phyloP scores from a whole-genome alignment of 352 stramenopile species.

The Pythium myriotylum region DNA sequence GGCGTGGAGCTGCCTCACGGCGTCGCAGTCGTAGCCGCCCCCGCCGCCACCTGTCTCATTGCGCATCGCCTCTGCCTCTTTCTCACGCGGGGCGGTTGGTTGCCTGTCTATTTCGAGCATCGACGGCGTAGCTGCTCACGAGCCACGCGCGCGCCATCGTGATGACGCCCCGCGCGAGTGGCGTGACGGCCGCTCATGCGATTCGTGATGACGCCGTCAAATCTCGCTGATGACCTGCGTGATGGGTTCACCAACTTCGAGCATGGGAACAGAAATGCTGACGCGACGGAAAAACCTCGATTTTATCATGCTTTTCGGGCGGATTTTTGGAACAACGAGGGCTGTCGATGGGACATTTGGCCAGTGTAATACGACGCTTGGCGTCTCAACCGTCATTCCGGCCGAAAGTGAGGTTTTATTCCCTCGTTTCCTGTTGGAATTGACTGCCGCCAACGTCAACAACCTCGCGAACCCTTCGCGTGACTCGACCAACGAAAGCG shows the following conservation, averaged over 20 bases:
- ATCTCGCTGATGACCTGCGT: no score
- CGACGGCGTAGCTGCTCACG: no score
- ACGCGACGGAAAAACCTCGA: neutral
- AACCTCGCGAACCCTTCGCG: slow-evolving; percentile 15
- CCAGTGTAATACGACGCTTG: no score
- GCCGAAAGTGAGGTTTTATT: slow-evolving; percentile 8
- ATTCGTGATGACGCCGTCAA: no score
- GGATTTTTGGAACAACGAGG: neutral
- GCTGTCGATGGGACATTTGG: no score
- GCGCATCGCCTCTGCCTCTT: no score
- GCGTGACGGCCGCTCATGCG: no score
- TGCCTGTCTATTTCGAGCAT: no score
- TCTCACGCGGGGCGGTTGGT: no score
- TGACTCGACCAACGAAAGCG: slow-evolving; percentile 31
- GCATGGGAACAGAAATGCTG: neutral
- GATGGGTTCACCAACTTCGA: slow-evolving; percentile 4
- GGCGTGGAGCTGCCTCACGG: neutral
- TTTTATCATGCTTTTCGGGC: neutral
- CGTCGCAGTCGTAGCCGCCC: no score
- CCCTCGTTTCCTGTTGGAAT: neutral
- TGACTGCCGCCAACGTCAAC: slow-evolving; percentile 20
- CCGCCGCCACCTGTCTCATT: neutral
- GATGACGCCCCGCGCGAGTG: no score
- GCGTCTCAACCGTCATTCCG: neutral
- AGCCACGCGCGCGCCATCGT: no score